phyloP scores from a whole-genome alignment of 2,329 filamentous ascomycete genomes.

The Alternaria arborescens region DNA sequence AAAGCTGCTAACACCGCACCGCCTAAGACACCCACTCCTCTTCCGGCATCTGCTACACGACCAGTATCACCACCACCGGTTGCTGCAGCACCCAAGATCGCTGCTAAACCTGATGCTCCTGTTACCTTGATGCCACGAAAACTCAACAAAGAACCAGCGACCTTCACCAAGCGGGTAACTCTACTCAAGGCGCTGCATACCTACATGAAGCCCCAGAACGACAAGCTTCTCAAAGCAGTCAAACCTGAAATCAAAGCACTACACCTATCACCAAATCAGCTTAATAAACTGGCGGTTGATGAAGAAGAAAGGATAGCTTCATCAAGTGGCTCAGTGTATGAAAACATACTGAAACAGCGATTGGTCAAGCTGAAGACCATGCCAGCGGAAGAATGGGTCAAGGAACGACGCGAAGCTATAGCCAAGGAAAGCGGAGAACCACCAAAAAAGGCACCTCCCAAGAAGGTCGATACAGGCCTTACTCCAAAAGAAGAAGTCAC shows the following conservation, averaged over 20 bases:
- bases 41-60: conserved; percentile 37
- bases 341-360: conserved; percentile 82
- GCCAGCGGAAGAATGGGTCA: conserved; percentile 74
- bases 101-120: conserved; percentile 53
- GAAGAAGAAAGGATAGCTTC: conserved; percentile 80
- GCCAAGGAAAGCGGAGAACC: conserved; percentile 36
- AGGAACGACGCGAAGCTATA: conserved; percentile 59
- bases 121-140: conserved; percentile 71
- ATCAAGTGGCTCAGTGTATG: conserved; percentile 75
- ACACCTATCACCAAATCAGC: conserved; percentile 68
- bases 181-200: conserved; percentile 69
- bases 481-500: conserved; percentile 68
- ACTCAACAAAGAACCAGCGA: conserved; percentile 61
- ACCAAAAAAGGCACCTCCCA: conserved; percentile 55
- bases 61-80: conserved; percentile 45
- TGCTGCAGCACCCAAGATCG: conserved; percentile 20
- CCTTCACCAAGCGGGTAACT: conserved; percentile 43
- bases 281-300: conserved; percentile 74
- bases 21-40: conserved; percentile 10
- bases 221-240: conserved; percentile 63
- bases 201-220: conserved; percentile 73
- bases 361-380: conserved; percentile 81
- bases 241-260: conserved; percentile 63
- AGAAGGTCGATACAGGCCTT: conserved; percentile 74
- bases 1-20: conserved; percentile 1